Evolutionary conservation across 2,329 filamentous ascomycete species (phyloP).

Genomic region (Diplodia mutila): DNA sequence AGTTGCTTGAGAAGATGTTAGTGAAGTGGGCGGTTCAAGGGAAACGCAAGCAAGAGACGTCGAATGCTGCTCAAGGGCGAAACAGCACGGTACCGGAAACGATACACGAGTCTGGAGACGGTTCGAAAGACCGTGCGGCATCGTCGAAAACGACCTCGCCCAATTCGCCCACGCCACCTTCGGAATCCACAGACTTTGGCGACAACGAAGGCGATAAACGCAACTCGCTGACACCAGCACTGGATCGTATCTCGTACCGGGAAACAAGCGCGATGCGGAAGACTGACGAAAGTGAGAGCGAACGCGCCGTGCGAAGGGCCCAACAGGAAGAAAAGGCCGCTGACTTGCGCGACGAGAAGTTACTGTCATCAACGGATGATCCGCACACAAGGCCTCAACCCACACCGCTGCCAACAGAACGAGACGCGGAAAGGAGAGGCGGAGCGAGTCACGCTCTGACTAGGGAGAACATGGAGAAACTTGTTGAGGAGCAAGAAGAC

Average conservation of each 20-base stretch:
- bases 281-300: slow-evolving; percentile 50
- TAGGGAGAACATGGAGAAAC: slow-evolving; percentile 31
- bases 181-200: slow-evolving; percentile 39
- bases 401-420: slow-evolving; percentile 17
- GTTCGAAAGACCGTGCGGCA: background rate
- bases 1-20: slow-evolving; percentile 70
- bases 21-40: slow-evolving; percentile 66
- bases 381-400: slow-evolving; percentile 35
- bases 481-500: slow-evolving; percentile 10
- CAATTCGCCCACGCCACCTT: slow-evolving; percentile 27
- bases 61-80: background rate
- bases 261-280: slow-evolving; percentile 45
- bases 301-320: slow-evolving; percentile 51
- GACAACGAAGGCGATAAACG: slow-evolving; percentile 21
- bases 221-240: slow-evolving; percentile 27
- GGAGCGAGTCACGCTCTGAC: slow-evolving; percentile 40
- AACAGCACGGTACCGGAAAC: background rate
- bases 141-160: background rate
- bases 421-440: slow-evolving; percentile 30
- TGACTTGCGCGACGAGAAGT: slow-evolving; percentile 57
- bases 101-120: background rate
- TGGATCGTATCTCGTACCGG: slow-evolving; percentile 41
- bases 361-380: slow-evolving; percentile 53
- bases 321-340: slow-evolving; percentile 60
- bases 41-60: slow-evolving; percentile 35